Conservation (phyloP, 1,139 yeast species). For the Suhomyces wounanorum region DNA sequence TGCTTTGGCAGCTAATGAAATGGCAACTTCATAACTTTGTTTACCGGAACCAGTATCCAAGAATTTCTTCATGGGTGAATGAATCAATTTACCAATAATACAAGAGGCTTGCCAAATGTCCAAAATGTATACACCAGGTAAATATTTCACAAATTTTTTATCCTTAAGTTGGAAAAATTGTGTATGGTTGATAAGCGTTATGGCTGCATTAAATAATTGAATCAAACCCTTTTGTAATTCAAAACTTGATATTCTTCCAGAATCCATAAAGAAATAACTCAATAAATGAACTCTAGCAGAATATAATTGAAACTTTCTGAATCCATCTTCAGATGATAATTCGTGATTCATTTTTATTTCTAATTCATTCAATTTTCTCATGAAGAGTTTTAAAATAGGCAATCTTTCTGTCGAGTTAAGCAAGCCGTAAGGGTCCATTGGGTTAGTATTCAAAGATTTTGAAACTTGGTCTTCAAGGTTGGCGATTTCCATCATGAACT, state of each 20-base stretch:
- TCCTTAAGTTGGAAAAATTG: conserved; percentile 60
- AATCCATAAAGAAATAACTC: conserved; percentile 79
- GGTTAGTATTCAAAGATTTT: conserved; percentile 71
- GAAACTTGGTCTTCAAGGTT: conserved; percentile 85
- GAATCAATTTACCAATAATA: conserved; percentile 74
- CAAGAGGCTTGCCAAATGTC: conserved; percentile 92
- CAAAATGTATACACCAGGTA: conserved; percentile 81
- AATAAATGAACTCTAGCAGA: conserved; percentile 77
- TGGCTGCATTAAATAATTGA: conserved; percentile 76
- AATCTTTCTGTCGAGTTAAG: conserved; percentile 69
- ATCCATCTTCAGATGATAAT: conserved; percentile 51
- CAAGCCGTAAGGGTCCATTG: conserved; percentile 66
- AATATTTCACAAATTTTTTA: conserved; percentile 65
- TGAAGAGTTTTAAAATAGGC: conserved; percentile 69
- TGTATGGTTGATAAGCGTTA: conserved; percentile 68
- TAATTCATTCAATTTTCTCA: conserved; percentile 71
- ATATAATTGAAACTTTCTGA: conserved; percentile 65
- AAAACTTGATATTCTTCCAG: conserved; percentile 51
- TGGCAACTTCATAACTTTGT: conserved; percentile 68
- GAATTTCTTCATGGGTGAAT: conserved; percentile 66
- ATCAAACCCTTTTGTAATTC: conserved; percentile 77
- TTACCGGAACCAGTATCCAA: conserved; percentile 76
- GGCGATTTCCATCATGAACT: conserved; percentile 79
- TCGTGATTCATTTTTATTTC: conserved; percentile 52
- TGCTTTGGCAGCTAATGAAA: conserved; percentile 70